Evolutionary conservation across 2,329 filamentous ascomycete genomes (phyloP).

Genomic region (Neonectria neomacrospora): DNA sequence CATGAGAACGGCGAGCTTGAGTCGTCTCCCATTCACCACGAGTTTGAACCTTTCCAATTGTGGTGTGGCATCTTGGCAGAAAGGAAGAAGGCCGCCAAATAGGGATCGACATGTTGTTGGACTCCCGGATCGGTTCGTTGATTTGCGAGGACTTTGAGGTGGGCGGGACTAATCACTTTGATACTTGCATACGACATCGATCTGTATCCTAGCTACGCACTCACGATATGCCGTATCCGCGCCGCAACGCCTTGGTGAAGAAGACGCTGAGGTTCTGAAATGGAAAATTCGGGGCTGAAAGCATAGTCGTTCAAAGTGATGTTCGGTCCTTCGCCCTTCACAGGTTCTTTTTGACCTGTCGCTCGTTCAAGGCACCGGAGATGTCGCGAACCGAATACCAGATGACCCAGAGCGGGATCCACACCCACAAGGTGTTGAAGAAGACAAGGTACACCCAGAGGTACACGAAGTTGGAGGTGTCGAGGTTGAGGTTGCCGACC

Average conservation of each 20-base stretch:
- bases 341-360: slow-evolving; percentile 46
- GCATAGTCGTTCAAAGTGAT: neutral
- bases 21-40: neutral
- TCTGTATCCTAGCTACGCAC: neutral
- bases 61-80: neutral
- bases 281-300: neutral
- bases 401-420: slow-evolving; percentile 69
- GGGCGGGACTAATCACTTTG: neutral
- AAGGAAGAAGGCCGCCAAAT: neutral
- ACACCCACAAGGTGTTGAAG: slow-evolving; percentile 76
- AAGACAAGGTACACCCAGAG: slow-evolving; percentile 75
- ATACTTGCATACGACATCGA: neutral
- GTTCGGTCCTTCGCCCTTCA: too few species aligned
- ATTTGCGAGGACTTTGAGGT: neutral
- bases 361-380: slow-evolving; percentile 59
- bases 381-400: slow-evolving; percentile 67
- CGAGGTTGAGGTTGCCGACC: slow-evolving; percentile 69
- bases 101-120: neutral
- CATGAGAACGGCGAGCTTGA: neutral
- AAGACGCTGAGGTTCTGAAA: neutral
- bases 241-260: neutral
- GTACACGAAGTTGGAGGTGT: slow-evolving; percentile 75
- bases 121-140: neutral
- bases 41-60: neutral
- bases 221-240: neutral